A percentile compares a stretch with the other conserved stretches of the same genome.
Evolutionary conservation across 2,329 filamentous ascomycete species (phyloP).

Genomic region (Chalara sp.): DNA sequence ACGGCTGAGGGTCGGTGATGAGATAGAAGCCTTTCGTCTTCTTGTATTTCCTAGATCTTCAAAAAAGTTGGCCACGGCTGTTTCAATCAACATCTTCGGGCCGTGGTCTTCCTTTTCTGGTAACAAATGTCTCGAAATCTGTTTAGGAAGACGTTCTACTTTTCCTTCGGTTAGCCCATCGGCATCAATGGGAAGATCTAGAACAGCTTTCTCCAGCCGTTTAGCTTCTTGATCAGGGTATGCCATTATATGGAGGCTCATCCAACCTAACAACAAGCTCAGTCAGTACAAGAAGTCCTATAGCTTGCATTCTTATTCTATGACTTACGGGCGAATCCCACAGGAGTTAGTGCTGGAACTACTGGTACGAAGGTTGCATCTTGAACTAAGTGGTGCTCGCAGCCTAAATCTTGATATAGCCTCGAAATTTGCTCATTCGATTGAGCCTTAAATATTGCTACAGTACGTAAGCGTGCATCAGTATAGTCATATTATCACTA

Average conservation of each 20-base stretch:
- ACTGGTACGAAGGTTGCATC: constrained; percentile 44
- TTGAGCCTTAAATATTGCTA: constrained; percentile 20
- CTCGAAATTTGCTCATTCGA: constrained; percentile 44
- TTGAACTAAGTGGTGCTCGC: constrained; percentile 61
- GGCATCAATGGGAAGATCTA: constrained; percentile 60
- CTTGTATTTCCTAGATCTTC: constrained; percentile 39
- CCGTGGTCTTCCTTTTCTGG: constrained; percentile 51
- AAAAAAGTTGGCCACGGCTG: constrained; percentile 45
- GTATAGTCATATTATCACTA: constrained; percentile 5
- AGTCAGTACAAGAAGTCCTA: too few species aligned
- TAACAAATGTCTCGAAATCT: constrained; percentile 67
- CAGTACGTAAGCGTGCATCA: constrained; percentile 6
- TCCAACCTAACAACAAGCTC: constrained; percentile 45
- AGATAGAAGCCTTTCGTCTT: constrained; percentile 26
- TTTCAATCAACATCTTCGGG: constrained; percentile 52
- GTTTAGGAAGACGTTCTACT: constrained; percentile 70
- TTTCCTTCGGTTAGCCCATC: constrained; percentile 51
- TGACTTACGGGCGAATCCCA: constrained; percentile 49
- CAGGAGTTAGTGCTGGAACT: constrained; percentile 58
- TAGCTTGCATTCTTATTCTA: too few species aligned
- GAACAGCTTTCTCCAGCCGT: constrained; percentile 61
- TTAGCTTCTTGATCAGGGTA: constrained; percentile 70
- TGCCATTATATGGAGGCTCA: constrained; percentile 64
- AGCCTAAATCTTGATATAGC: constrained; percentile 47
- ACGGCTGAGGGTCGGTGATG: constrained; percentile 18